Conservation (phyloP, 2,329 filamentous ascomycete genomes). For the Nectriaceae sp. region DNA sequence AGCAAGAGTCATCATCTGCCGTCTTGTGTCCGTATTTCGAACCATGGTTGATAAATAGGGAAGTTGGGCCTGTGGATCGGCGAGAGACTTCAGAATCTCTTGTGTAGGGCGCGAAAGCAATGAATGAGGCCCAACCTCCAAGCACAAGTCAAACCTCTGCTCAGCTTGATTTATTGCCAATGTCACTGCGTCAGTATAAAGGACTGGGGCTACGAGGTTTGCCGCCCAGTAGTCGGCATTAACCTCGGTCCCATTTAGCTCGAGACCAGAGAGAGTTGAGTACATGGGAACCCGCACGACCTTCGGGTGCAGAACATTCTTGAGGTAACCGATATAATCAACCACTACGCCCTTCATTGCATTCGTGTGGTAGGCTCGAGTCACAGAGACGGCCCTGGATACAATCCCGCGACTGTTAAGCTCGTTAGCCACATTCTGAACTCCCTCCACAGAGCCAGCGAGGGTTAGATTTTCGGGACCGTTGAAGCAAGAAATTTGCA, state of each 20-base stretch:
- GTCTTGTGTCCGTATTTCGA: constrained; percentile 23
- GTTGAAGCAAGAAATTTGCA: constrained; percentile 26
- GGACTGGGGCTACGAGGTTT: constrained; percentile 24
- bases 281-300: constrained; percentile 18
- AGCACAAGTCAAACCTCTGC: constrained; percentile 17
- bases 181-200: constrained; percentile 23
- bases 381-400: constrained; percentile 20
- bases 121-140: constrained; percentile 23
- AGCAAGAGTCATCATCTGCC: constrained; percentile 20
- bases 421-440: constrained; percentile 18
- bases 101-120: constrained; percentile 22
- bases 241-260: constrained; percentile 21
- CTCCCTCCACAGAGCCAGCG: constrained; percentile 18
- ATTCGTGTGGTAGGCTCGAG: constrained; percentile 21
- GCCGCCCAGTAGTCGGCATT: constrained; percentile 22
- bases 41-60: constrained; percentile 23
- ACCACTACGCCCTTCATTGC: constrained; percentile 22
- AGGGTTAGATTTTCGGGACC: constrained; percentile 24
- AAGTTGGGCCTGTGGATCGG: constrained; percentile 10
- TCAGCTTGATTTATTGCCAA: constrained; percentile 18
- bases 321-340: constrained; percentile 18
- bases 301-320: constrained; percentile 16
- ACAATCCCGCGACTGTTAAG: constrained; percentile 17
- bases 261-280: constrained; percentile 19
- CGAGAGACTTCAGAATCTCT: constrained; percentile 20